A percentile compares a stretch with the other conserved stretches of the same genome.
Conservation (phyloP, 2,329 filamentous ascomycete species). For the Lasiodiplodia sp. region DNA sequence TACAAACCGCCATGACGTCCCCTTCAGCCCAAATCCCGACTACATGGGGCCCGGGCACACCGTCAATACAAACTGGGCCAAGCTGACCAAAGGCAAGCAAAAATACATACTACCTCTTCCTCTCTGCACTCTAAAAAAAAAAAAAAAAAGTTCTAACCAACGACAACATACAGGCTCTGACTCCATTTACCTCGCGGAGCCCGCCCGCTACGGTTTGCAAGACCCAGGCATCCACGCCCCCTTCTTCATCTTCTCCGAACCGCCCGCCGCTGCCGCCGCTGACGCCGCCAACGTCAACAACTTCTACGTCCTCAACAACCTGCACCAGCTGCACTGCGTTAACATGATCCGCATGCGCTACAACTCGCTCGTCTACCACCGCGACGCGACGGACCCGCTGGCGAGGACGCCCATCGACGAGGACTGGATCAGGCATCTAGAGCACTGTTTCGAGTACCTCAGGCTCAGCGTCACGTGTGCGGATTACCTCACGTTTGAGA, state of each 20-base stretch:
- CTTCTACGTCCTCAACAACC: conserved; percentile 11
- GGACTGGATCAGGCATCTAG: conserved; percentile 39
- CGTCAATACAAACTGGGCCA: conserved; percentile 5
- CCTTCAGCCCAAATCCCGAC: not conserved
- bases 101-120: too few relatives aligned
- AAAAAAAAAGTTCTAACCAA: not conserved
- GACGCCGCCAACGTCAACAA: not conserved
- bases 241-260: conserved; percentile 1
- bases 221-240: not conserved
- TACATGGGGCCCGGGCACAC: not conserved
- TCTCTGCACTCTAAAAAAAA: not conserved
- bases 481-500: conserved; percentile 44
- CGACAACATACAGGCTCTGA: not conserved
- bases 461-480: conserved; percentile 46
- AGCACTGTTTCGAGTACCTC: conserved; percentile 52
- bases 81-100: not conserved
- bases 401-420: not conserved
- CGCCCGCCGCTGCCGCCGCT: not conserved
- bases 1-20: conserved; percentile 7
- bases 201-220: not conserved
- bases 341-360: conserved; percentile 17
- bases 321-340: conserved; percentile 16
- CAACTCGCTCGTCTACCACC: not conserved
- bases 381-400: not conserved
- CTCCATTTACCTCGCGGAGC: not conserved